Conservation (phyloP, 805 yeast species). For the Zygoascus biomembranicola region DNA sequence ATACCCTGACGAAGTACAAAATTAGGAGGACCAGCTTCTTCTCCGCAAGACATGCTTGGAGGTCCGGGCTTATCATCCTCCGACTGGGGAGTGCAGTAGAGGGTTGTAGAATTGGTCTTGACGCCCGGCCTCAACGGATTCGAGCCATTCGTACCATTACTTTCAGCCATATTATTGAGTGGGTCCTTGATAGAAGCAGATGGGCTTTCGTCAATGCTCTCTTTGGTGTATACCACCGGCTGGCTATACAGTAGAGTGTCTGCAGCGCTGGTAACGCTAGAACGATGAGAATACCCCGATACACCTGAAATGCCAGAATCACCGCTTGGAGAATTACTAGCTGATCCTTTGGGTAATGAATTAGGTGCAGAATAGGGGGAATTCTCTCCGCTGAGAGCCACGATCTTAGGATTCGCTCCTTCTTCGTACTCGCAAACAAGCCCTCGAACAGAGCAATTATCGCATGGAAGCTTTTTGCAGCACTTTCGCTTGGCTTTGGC, state of each 20-base stretch:
- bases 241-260: neutral
- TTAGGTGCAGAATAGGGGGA: neutral
- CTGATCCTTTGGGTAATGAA: neutral
- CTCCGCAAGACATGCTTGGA: neutral
- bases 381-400: neutral
- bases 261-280: neutral
- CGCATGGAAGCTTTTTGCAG: constrained; percentile 11
- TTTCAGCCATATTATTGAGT: neutral
- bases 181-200: neutral
- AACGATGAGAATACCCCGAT: neutral
- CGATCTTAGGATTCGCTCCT: constrained; percentile 1
- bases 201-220: neutral
- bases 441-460: constrained; percentile 11
- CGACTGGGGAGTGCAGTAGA: neutral
- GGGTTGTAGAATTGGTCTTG: neutral
- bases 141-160: neutral
- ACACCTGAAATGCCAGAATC: constrained; percentile 1
- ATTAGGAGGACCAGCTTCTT: neutral
- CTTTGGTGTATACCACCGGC: neutral
- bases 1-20: constrained; percentile 12
- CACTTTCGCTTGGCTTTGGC: constrained; percentile 15
- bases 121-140: neutral
- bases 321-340: neutral
- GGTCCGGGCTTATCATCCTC: neutral
- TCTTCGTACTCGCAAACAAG: constrained; percentile 11